phyloP scores from a whole-genome alignment of 2,329 filamentous ascomycete genomes.

The Epichloe hybrida region DNA sequence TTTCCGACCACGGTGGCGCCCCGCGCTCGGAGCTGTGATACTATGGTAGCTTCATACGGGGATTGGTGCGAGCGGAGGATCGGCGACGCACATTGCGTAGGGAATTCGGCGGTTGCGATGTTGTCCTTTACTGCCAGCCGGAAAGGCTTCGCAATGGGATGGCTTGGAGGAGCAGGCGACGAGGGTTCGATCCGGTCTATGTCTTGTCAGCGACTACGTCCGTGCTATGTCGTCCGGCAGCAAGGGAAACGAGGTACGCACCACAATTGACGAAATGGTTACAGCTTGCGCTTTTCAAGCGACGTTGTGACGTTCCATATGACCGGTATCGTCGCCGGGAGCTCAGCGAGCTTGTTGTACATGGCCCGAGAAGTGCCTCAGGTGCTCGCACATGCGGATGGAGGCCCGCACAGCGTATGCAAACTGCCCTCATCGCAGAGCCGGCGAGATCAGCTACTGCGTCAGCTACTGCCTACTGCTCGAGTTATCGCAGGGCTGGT shows the following conservation, averaged over 20 bases:
- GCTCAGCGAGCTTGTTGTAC: background rate
- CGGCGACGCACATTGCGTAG: constrained; percentile 72
- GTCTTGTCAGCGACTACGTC: background rate
- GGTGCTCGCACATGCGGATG: constrained; percentile 2
- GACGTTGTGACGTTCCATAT: constrained; percentile 9
- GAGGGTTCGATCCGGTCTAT: constrained; percentile 2
- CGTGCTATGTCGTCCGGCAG: too few relatives aligned
- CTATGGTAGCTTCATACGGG: constrained; percentile 73
- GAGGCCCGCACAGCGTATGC: constrained; percentile 13
- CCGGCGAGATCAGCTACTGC: background rate
- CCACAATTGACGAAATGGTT: constrained; percentile 24
- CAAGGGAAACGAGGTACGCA: constrained; percentile 8
- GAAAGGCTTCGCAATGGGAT: constrained; percentile 19
- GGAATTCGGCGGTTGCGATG: constrained; percentile 49
- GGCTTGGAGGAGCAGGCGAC: constrained; percentile 7
- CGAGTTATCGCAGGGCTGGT: background rate
- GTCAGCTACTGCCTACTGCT: background rate
- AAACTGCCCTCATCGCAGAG: constrained; percentile 17
- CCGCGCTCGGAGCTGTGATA: constrained; percentile 48
- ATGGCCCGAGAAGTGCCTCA: background rate
- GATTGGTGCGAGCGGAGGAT: constrained; percentile 59
- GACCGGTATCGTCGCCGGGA: background rate
- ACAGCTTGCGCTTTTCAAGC: constrained; percentile 16
- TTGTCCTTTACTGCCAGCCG: constrained; percentile 62
- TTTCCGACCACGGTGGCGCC: constrained; percentile 60